Evolutionary conservation across 2,329 filamentous ascomycete species (phyloP).

Genomic region (Microdochium bolleyi): DNA sequence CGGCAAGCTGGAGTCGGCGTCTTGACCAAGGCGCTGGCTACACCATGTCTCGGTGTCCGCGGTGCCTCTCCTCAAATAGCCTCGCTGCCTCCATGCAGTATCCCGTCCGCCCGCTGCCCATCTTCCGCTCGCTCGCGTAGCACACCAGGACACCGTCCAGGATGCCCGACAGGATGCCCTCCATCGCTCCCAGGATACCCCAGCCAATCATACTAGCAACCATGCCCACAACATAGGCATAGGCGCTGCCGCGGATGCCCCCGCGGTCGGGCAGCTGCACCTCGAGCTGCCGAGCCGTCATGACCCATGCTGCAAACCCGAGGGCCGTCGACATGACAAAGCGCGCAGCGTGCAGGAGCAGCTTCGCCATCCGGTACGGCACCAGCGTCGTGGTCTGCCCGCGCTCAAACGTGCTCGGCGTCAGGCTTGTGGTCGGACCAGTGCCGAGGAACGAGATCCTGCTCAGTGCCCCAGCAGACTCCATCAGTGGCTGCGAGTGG

Average conservation of each 20-base stretch:
- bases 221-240: slow-evolving; percentile 89
- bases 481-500: slow-evolving; percentile 74
- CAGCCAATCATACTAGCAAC: slow-evolving; percentile 93
- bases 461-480: slow-evolving; percentile 70
- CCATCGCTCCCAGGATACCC: slow-evolving; percentile 85
- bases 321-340: slow-evolving; percentile 86
- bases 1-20: too few relatives aligned
- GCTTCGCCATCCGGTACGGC: slow-evolving; percentile 83
- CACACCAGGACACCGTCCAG: slow-evolving; percentile 86
- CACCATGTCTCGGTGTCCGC: slow-evolving; percentile 20
- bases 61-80: slow-evolving; percentile 63
- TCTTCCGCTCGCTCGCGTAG: slow-evolving; percentile 81
- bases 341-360: slow-evolving; percentile 82
- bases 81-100: slow-evolving; percentile 91
- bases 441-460: slow-evolving; percentile 76
- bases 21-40: too few relatives aligned
- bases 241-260: slow-evolving; percentile 69
- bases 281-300: slow-evolving; percentile 72
- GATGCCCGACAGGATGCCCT: slow-evolving; percentile 79
- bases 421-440: slow-evolving; percentile 66
- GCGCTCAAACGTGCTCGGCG: slow-evolving; percentile 41
- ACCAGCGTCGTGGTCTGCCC: slow-evolving; percentile 50
- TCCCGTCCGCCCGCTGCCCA: slow-evolving; percentile 57
- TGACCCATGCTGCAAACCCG: slow-evolving; percentile 94
- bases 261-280: slow-evolving; percentile 46